Evolutionary conservation across 305 asterid species (phyloP), one percentile per base, ranked within the genome.

Genomic region (Fraxinus paxiana): DNA sequence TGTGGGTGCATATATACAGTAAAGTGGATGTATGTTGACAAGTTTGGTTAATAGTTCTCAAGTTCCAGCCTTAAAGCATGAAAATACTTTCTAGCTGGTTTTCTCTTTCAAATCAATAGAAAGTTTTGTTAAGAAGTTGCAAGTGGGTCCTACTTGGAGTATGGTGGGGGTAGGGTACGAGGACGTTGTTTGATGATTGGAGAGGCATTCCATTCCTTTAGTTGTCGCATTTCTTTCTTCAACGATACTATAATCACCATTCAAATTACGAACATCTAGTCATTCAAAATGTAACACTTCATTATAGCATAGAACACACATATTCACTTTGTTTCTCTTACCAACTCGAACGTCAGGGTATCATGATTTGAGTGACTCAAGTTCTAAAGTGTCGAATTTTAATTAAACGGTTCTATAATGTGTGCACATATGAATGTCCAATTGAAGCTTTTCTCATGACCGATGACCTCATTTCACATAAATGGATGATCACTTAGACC

Each of bases 1-100:
- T 54, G 33, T 28, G 33, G 18, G 51, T 65, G 20, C 59, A 48
- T 20, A 28, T 79, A 15, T 15, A 73, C 37, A 34, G 28, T 51
- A 22, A 35, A 54, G 31, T 75, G 72, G 34, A 67, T 26, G 69
- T 6, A 78, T 24, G 13, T 26, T 54, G 69, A 76, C 72, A 70
- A 79, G 80, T 71, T 65, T 56, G 79, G 46, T 72, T 81, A 20
- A 87, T 78, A 83, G 80, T 37, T 51, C 71, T 69, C 54, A 83
- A 73, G 22, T 84, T 87, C 83, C 88, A 87, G 86, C 85, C 86
- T 79, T 78, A 84, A 87, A 83, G 90, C 84, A 65, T 59, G 86
- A 82, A 83, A 79, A 77, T 33, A 74, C 78, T 22, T 61, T 22
- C 33, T 30, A 28, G 38, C 73, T 65, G 73, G 73, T 65, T 65